Base-by-base conservation (phyloP, 306 rosid species). In the Cicer pinnatifidum region DNA sequence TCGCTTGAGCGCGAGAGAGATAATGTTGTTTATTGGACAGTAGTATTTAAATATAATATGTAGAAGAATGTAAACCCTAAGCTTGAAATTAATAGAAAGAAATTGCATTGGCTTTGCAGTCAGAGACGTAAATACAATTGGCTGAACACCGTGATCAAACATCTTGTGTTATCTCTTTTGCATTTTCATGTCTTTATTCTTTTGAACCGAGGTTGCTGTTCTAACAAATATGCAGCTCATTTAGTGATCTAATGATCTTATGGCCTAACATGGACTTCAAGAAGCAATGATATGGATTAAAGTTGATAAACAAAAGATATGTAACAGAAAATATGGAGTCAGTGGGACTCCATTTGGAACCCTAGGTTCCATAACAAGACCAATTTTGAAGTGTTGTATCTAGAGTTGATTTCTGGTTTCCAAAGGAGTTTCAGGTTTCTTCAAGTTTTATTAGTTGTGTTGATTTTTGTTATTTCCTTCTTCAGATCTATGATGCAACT, bases 401-500 rank as follows among this genome's bases (percentile, higher is more conserved):
- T 48, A 48, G 17, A 48, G 6, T 48, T n/a, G 0, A 20, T 28
- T 77, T 78, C 17, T 68, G 13, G 64, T 79, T 54, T 77, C 12
- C 12, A 50, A 40, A 39, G 35, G 35, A 28, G 76, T 66, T 10
- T 62, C 39, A 60, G 57, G 48, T 33, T 54, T 62, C 40, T 52
- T 33, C 23, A 66, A 60, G 78, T 37, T 67, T 56, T 58, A 39
- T 39, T 68, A 51, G 19, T 64, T 71, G 48, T 57, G 72, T 68
- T 76, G 57, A 68, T 76, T 43, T 43, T 82, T 20, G 33, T 71
- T 15, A 10, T 72, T 70, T 69, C 43, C 65, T 78, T 82, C 48
- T 72, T 70, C 86, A 94, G 98, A 91, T 72, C 52, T 91, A 39
- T 58, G 98, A 94, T 85, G 98, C 98, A 66, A 94, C 87, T 68